phyloP scores from a whole-genome alignment of 805 yeast species.

The Yamadazyma akitaensis region DNA sequence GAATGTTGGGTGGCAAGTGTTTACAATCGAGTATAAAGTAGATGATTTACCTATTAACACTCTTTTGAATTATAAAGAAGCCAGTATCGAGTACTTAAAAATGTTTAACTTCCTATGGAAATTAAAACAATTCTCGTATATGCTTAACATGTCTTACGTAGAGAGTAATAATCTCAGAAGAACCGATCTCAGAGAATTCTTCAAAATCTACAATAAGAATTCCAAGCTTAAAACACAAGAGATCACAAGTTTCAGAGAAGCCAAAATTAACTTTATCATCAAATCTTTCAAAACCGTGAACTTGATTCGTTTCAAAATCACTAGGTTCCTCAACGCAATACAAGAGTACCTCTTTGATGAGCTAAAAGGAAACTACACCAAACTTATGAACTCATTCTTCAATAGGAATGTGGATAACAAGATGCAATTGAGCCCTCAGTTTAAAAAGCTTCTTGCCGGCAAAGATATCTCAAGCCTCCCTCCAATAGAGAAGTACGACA shows the following conservation, averaged over 20 bases:
- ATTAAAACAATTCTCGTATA: slow-evolving; percentile 57
- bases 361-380: slow-evolving; percentile 39
- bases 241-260: slow-evolving; percentile 16
- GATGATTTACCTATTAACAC: slow-evolving; percentile 52
- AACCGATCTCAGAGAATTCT: slow-evolving; percentile 18
- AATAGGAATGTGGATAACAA: slow-evolving; percentile 16
- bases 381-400: slow-evolving; percentile 20
- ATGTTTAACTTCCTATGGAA: slow-evolving; percentile 86
- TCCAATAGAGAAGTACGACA: not conserved
- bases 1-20: slow-evolving; percentile 86
- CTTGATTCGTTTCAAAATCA: slow-evolving; percentile 36
- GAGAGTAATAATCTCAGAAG: slow-evolving; percentile 25
- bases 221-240: not conserved
- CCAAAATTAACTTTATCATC: slow-evolving; percentile 28
- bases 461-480: slow-evolving; percentile 6
- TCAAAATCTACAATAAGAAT: slow-evolving; percentile 12
- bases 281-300: slow-evolving; percentile 32
- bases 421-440: slow-evolving; percentile 6
- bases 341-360: slow-evolving; percentile 43
- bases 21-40: slow-evolving; percentile 74
- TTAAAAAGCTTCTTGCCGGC: slow-evolving; percentile 5
- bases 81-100: slow-evolving; percentile 58
- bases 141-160: slow-evolving; percentile 38
- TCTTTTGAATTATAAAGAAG: slow-evolving; percentile 24
- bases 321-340: slow-evolving; percentile 40